Percentiles rank a stretch among this genome's conserved stretches.
Evolutionary conservation across 495 filamentous ascomycete species (phyloP).

Genomic region (Podospora didyma): DNA sequence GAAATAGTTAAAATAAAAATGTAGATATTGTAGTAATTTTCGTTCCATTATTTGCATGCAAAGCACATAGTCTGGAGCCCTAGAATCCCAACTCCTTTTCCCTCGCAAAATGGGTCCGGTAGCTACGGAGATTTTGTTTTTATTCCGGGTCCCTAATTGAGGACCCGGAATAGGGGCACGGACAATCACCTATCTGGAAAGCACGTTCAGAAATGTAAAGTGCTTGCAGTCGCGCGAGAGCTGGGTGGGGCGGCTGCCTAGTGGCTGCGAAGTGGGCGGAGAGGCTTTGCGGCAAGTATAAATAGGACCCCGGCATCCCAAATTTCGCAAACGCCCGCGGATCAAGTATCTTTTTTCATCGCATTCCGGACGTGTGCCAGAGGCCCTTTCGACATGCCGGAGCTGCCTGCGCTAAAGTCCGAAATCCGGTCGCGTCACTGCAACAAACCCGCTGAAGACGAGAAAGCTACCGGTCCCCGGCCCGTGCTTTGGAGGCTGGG

Average conservation of each 20-base stretch:
- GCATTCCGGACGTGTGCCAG: conserved; percentile 3
- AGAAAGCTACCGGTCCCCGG: neutral
- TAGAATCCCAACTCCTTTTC: neutral
- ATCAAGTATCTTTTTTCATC: conserved; percentile 10
- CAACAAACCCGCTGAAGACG: neutral
- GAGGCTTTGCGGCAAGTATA: conserved; percentile 23
- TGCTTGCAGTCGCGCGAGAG: conserved; percentile 1
- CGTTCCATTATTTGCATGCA: no score
- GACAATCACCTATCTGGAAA: neutral
- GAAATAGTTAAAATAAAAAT: no score
- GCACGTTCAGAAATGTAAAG: neutral
- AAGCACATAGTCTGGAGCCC: no score
- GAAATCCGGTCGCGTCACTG: conserved; percentile 2
- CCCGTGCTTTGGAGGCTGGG: no score
- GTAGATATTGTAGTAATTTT: no score
- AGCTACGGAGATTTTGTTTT: conserved; percentile 8
- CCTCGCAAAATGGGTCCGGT: no score
- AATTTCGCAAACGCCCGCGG: conserved; percentile 6
- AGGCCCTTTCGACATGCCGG: conserved; percentile 4
- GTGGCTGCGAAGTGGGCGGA: conserved; percentile 7
- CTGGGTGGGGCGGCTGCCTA: conserved; percentile 15
- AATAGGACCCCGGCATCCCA: conserved; percentile 19
- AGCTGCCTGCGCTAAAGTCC: conserved; percentile 22
- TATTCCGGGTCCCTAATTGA: conserved; percentile 15
- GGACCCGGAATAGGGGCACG: conserved; percentile 8